Evolutionary conservation across 345 rosid genomes (phyloP).

Genomic region (Eutrema heterophyllum): DNA sequence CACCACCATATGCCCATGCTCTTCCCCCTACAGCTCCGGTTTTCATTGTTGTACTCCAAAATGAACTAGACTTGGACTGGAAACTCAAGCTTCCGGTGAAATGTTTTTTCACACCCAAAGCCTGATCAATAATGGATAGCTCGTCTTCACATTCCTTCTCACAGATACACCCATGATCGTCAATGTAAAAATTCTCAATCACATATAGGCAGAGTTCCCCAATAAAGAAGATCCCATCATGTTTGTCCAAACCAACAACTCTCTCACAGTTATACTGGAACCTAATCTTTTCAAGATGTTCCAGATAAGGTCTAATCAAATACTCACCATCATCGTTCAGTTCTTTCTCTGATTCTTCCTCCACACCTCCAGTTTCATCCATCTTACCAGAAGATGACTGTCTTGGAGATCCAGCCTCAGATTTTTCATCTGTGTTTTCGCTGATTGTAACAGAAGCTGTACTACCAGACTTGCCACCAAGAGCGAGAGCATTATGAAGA

Average conservation of each 20-base stretch:
- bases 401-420: conserved; percentile 61
- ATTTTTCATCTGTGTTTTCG: conserved; percentile 54
- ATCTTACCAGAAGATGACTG: conserved; percentile 54
- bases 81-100: conserved; percentile 49
- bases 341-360: conserved; percentile 70
- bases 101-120: conserved; percentile 87
- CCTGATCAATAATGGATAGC: conserved; percentile 93
- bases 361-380: conserved; percentile 47
- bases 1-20: conserved; percentile 95
- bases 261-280: conserved; percentile 88
- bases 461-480: conserved; percentile 61
- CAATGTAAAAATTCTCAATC: conserved; percentile 82
- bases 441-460: conserved; percentile 53
- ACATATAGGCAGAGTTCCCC: conserved; percentile 79
- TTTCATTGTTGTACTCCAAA: conserved; percentile 49
- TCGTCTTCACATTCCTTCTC: conserved; percentile 91
- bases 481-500: conserved; percentile 75
- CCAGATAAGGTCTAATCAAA: conserved; percentile 86
- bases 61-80: conserved; percentile 69
- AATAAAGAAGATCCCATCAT: conserved; percentile 85
- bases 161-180: conserved; percentile 67
- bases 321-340: conserved; percentile 81
- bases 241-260: conserved; percentile 88
- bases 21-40: conserved; percentile 59
- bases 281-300: conserved; percentile 76